phyloP scores from a whole-genome alignment of 306 rosid species.

The Trifolium pratense region DNA sequence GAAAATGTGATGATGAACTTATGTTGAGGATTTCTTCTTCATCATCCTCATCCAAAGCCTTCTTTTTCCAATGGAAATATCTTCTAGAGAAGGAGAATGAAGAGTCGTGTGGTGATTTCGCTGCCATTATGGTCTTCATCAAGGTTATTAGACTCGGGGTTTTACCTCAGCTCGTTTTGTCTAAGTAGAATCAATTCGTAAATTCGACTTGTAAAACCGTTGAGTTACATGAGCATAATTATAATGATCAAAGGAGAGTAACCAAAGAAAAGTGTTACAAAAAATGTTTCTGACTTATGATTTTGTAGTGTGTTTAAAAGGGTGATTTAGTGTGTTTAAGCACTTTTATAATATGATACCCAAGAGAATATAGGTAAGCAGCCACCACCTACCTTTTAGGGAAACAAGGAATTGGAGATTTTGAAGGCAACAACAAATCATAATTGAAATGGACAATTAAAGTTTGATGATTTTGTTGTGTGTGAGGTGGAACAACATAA shows the following conservation, averaged over 20 bases:
- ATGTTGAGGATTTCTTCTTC: slow-evolving; percentile 55
- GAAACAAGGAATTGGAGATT: slow-evolving; percentile 36
- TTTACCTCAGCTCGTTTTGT: too few species aligned
- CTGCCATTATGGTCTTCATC: slow-evolving; percentile 70
- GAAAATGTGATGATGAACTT: slow-evolving; percentile 53
- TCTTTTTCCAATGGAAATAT: slow-evolving; percentile 80
- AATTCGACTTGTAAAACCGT: too few species aligned
- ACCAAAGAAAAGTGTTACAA: neutral
- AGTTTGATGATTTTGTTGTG: slow-evolving; percentile 18
- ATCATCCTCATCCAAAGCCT: slow-evolving; percentile 47
- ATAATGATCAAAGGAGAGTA: neutral
- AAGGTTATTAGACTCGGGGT: too few species aligned
- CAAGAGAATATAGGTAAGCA: slow-evolving; percentile 67
- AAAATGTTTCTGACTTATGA: neutral
- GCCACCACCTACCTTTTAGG: slow-evolving; percentile 59
- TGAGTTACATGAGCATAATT: neutral
- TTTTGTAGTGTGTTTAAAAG: neutral
- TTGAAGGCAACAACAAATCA: slow-evolving; percentile 5
- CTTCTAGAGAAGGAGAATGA: slow-evolving; percentile 89
- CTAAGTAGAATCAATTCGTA: too few species aligned
- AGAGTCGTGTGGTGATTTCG: slow-evolving; percentile 73
- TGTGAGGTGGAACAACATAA: neutral
- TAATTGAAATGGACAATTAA: slow-evolving; percentile 35
- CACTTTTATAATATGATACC: slow-evolving; percentile 28
- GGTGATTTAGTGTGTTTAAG: too few species aligned